Conservation (phyloP, 148 eudicot species). For the Vaccinium myrtillus region DNA sequence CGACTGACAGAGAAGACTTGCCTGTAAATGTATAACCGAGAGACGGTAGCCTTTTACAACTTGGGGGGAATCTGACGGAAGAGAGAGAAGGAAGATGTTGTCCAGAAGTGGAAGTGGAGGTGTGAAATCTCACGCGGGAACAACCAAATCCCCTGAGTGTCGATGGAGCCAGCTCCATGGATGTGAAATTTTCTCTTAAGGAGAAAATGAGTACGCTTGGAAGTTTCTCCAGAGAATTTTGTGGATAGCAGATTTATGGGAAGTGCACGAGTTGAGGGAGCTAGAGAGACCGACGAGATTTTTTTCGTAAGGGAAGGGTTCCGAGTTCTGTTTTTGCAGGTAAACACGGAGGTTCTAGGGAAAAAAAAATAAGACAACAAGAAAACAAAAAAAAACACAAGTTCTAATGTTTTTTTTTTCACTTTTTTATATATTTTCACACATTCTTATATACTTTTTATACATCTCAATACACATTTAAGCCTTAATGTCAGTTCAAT, state of each 20-base stretch:
- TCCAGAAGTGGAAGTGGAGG: conserved; percentile 6
- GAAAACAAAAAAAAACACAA: no score
- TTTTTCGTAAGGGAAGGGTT: not conserved
- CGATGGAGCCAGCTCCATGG: conserved; percentile 29
- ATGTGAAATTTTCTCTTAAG: not conserved
- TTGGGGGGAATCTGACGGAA: not conserved
- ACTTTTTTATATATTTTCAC: no score
- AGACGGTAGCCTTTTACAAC: conserved; percentile 3
- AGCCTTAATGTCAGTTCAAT: no score
- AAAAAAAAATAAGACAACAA: no score
- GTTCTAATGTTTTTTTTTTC: no score
- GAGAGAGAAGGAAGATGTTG: conserved; percentile 9
- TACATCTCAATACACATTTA: no score
- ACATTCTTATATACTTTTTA: no score
- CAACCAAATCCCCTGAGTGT: conserved; percentile 8
- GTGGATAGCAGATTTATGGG: not conserved
- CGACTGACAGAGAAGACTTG: not conserved
- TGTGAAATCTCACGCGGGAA: conserved; percentile 1
- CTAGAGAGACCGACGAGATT: not conserved
- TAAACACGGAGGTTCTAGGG: no score
- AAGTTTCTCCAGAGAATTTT: not conserved
- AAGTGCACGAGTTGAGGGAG: not conserved
- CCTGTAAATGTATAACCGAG: conserved; percentile 20
- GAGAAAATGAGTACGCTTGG: not conserved
- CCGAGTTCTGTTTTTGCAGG: no score